Percentiles rank a stretch among this genome's conserved stretches.
Conservation (phyloP, 345 rosid genomes). For the Excoecaria agallocha region DNA sequence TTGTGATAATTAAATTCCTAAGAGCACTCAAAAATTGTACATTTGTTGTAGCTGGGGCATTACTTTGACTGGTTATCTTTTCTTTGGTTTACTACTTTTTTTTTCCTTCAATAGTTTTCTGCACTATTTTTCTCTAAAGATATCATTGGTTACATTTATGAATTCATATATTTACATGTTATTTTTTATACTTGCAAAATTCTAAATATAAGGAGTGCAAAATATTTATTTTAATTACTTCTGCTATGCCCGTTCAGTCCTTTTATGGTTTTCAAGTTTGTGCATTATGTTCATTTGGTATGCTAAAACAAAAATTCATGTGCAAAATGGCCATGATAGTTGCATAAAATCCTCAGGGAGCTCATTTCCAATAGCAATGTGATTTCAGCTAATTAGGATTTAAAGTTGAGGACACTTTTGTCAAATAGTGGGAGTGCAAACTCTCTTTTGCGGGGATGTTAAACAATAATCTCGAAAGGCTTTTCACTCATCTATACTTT, state of each 20-base stretch:
- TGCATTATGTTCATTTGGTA: not conserved
- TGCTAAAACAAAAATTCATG: not conserved
- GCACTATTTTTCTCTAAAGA: not conserved
- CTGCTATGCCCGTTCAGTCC: not conserved
- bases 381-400: conserved; percentile 1
- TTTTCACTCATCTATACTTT: not conserved
- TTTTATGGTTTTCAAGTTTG: not conserved
- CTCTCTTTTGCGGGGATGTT: not conserved
- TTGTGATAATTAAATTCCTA: too few relatives aligned
- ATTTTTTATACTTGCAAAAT: not conserved
- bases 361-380: not conserved
- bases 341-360: not conserved
- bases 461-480: not conserved
- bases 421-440: not conserved
- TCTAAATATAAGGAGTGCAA: not conserved
- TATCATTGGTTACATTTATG: not conserved
- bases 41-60: too few relatives aligned
- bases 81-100: not conserved
- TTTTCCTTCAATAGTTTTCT: not conserved
- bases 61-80: not conserved
- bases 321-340: not conserved
- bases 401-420: not conserved
- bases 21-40: too few relatives aligned
- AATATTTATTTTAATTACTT: not conserved
- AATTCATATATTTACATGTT: not conserved